Conservation (phyloP, 805 yeast genomes). For the Pichia occidentalis region DNA sequence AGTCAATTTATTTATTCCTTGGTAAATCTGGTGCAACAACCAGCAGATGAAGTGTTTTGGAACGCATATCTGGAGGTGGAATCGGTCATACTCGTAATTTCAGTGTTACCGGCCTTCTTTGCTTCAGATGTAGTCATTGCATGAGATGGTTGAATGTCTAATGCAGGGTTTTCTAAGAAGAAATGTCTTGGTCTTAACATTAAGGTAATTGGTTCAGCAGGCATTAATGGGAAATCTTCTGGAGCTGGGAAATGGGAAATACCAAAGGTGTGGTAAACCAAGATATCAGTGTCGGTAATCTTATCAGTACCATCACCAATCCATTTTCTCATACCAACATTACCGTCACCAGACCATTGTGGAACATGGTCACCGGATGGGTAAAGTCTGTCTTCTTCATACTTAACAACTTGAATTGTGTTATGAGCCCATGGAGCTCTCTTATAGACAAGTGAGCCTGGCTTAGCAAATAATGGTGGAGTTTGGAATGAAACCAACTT, state of each 20-base stretch:
- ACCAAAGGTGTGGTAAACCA: constrained; percentile 78
- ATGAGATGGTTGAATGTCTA: constrained; percentile 66
- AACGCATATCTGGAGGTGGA: constrained; percentile 48
- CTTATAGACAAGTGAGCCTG: constrained; percentile 66
- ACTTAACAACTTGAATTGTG: constrained; percentile 63
- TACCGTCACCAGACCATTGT: constrained; percentile 67
- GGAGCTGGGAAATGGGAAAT: constrained; percentile 84
- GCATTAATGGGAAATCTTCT: constrained; percentile 87
- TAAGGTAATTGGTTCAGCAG: constrained; percentile 73
- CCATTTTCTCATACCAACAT: constrained; percentile 63
- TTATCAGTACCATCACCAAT: constrained; percentile 52
- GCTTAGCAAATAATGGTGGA: constrained; percentile 67
- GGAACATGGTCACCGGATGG: constrained; percentile 79
- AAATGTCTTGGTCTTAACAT: constrained; percentile 74
- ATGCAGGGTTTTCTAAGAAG: constrained; percentile 69
- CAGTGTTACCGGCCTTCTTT: constrained; percentile 30
- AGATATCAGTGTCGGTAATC: constrained; percentile 63
- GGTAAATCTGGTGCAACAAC: constrained; percentile 28
- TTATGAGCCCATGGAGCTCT: constrained; percentile 79
- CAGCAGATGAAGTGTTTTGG: constrained; percentile 27
- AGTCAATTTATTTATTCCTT: constrained; percentile 8
- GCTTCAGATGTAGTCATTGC: constrained; percentile 43
- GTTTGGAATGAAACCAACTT: constrained; percentile 71
- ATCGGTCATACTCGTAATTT: constrained; percentile 40
- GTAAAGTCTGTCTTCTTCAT: constrained; percentile 63